These are phyloP conservation scores for Tuber borchii DNA, from an alignment of 495 filamentous ascomycete species.

Conservation along the genomic window DNA sequence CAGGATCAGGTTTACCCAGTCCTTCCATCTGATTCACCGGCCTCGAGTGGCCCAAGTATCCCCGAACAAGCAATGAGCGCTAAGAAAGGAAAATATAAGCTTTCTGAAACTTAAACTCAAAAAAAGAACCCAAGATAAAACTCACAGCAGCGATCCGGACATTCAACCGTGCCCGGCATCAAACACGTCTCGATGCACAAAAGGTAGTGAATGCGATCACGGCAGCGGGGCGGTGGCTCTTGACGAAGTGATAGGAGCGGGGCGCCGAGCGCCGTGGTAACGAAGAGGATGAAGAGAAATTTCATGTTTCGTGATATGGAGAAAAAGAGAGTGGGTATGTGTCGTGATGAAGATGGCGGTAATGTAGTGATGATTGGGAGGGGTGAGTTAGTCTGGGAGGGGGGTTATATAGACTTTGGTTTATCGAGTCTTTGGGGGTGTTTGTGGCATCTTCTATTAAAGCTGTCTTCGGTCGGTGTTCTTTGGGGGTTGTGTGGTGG, in stretches of 20 bases:
- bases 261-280: neutral
- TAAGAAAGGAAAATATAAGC: constrained; percentile 2
- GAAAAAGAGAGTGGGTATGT: neutral
- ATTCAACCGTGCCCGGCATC: constrained; percentile 11
- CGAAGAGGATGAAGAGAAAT: neutral
- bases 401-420: neutral
- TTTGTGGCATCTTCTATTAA: neutral
- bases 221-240: constrained; percentile 10
- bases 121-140: neutral
- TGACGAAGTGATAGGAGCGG: neutral
- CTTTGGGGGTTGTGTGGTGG: neutral
- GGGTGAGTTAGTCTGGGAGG: neutral
- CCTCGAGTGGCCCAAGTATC: constrained; percentile 10
- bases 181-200: constrained; percentile 24
- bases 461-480: neutral
- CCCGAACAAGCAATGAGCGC: constrained; percentile 16
- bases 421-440: neutral
- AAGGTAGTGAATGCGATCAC: constrained; percentile 13
- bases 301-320: neutral
- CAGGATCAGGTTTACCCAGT: neutral
- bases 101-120: neutral
- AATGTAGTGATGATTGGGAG: neutral
- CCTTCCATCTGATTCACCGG: neutral
- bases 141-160: constrained; percentile 25
- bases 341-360: neutral